phyloP scores from a whole-genome alignment of 192 early-diverging fungal genomes.

The Backusella psychrophila region DNA sequence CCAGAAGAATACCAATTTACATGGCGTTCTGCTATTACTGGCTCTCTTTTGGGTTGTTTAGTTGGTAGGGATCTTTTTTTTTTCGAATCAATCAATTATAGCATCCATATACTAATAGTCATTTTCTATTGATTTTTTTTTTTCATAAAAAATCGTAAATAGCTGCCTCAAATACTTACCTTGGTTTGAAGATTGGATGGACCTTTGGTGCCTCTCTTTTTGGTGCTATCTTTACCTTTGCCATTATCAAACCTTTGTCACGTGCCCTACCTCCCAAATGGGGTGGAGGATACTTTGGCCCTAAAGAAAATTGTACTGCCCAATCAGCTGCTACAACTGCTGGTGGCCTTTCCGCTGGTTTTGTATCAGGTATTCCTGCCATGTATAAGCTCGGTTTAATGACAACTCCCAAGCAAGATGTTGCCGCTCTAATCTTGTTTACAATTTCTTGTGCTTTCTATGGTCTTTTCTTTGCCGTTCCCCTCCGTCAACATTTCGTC shows the following conservation, averaged over 20 bases:
- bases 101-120: neutral
- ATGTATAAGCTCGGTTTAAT: slow-evolving; percentile 67
- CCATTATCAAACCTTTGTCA: slow-evolving; percentile 58
- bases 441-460: slow-evolving; percentile 61
- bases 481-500: slow-evolving; percentile 64
- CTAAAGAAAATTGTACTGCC: slow-evolving; percentile 66
- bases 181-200: slow-evolving; percentile 66
- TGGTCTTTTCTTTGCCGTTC: slow-evolving; percentile 72
- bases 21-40: slow-evolving; percentile 59
- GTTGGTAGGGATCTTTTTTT: slow-evolving; percentile 34
- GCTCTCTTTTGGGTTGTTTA: slow-evolving; percentile 60
- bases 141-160: neutral
- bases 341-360: slow-evolving; percentile 60
- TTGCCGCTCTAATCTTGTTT: slow-evolving; percentile 49
- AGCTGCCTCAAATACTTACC: slow-evolving; percentile 67
- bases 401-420: slow-evolving; percentile 46
- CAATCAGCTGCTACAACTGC: slow-evolving; percentile 70
- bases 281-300: slow-evolving; percentile 60
- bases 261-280: slow-evolving; percentile 23
- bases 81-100: neutral
- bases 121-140: neutral
- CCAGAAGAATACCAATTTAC: slow-evolving; percentile 35
- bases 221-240: slow-evolving; percentile 58
- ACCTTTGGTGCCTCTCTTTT: slow-evolving; percentile 56
- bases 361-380: slow-evolving; percentile 65